Evolutionary conservation across 1,139 yeast genomes (phyloP), one percentile per base, ranked within the genome.

Genomic region (Protomyces gravidus): DNA sequence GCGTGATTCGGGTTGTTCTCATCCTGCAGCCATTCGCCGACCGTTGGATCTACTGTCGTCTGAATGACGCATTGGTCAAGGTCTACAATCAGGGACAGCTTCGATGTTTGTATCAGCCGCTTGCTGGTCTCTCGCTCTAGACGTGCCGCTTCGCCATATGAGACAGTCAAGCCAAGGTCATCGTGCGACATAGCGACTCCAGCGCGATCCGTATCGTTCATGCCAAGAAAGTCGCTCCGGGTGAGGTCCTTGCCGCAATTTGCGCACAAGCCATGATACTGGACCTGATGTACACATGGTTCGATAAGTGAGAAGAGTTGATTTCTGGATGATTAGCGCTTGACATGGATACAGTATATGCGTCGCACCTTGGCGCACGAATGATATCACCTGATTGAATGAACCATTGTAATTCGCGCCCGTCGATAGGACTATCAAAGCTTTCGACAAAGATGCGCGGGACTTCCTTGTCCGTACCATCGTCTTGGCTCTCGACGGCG

Each of bases 1-100:
- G 83, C 84, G 69, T 86, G 86, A 68, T 92, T 89, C 15, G 97
- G 96, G 67, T 89, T 88, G 3, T 77, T 71, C 1, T 90, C 85
- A 68, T 92, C 97, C 63, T 78, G 78, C 77, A 88, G 90, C 98
- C 98, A 92, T 69, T 89, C 96, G 0, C 95, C 95, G 40, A 92
- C 95, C 0, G 97, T 89, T 0, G 97, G 97, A 70, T 92, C 98
- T 25, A 90, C 97, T 2, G 97, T 92, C 42, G 97, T 96, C 70
- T 92, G 99, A 42, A 92, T 92, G 5, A 92, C 95, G 0, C 98
- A 94, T 72, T 94, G 98, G 74, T 92, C 99, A 64, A 92, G 77
- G 75, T 92, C 99, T 11, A 92, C 99, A 53, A 92, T 98, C 62
- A 92, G 76, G 46, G 92, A 89, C 65, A 92, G 77, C 69, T 87